Evolutionary conservation across 2,329 filamentous ascomycete species (phyloP).

Genomic region (Neospermospora avenae): DNA sequence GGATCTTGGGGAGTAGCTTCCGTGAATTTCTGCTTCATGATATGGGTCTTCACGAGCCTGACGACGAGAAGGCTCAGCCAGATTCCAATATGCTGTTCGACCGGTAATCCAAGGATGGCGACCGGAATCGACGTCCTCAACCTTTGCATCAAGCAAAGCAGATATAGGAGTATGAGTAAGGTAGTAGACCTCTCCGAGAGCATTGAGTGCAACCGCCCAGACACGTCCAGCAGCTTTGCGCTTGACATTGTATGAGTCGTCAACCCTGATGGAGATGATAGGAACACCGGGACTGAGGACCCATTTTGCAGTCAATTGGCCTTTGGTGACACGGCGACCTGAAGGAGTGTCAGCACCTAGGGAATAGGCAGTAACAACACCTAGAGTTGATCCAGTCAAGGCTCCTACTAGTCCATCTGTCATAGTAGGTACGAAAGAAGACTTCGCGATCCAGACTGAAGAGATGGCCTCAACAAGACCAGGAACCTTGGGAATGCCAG

Average conservation of each 20-base stretch:
- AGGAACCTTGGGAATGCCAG: constrained; percentile 75
- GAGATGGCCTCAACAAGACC: constrained; percentile 68
- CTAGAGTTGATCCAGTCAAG: constrained; percentile 77
- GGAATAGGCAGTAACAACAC: constrained; percentile 78
- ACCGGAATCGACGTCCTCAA: constrained; percentile 53
- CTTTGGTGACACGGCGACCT: constrained; percentile 64
- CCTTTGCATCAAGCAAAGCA: constrained; percentile 43
- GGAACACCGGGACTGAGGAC: constrained; percentile 88
- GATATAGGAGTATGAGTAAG: constrained; percentile 66
- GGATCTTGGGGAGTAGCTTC: constrained; percentile 77
- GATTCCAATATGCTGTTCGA: constrained; percentile 74
- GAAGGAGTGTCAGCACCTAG: constrained; percentile 54
- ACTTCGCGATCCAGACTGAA: constrained; percentile 88
- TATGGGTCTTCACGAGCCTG: constrained; percentile 69
- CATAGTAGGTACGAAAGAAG: constrained; percentile 63
- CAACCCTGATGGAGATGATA: constrained; percentile 77
- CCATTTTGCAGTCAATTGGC: constrained; percentile 85
- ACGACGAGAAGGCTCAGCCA: constrained; percentile 75
- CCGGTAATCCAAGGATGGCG: constrained; percentile 77
- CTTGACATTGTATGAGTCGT: constrained; percentile 74
- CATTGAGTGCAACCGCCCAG: constrained; percentile 93
- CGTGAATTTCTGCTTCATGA: constrained; percentile 62
- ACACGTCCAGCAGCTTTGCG: constrained; percentile 68
- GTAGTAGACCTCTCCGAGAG: constrained; percentile 87
- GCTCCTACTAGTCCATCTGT: constrained; percentile 80